Evolutionary conservation across 495 filamentous ascomycete species (phyloP).

Genomic region (Hypoxylon perforatum): DNA sequence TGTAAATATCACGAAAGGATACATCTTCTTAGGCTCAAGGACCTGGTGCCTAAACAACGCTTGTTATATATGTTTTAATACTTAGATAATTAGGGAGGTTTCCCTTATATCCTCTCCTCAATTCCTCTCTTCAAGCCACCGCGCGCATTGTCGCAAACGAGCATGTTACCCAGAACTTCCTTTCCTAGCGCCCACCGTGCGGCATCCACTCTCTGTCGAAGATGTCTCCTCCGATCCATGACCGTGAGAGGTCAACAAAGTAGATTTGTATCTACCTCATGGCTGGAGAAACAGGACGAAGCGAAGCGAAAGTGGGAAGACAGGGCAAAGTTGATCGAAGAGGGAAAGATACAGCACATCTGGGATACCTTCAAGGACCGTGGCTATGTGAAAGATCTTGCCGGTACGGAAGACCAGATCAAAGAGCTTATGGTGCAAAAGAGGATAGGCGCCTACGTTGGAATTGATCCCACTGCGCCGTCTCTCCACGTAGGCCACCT

Average conservation of each 20-base stretch:
- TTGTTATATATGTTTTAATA: constrained; percentile 6
- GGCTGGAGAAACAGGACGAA: constrained; percentile 62
- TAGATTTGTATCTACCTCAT: constrained; percentile 46
- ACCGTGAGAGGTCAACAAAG: constrained; percentile 18
- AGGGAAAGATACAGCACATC: constrained; percentile 71
- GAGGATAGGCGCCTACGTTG: constrained; percentile 83
- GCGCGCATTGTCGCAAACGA: constrained; percentile 3
- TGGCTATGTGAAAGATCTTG: constrained; percentile 80
- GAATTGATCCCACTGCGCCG: constrained; percentile 90
- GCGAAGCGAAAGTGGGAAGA: constrained; percentile 68
- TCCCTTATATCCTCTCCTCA: background rate
- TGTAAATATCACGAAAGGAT: background rate
- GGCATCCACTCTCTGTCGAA: constrained; percentile 37
- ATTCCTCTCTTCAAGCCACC: background rate
- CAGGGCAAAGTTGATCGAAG: constrained; percentile 66
- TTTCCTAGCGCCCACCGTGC: constrained; percentile 5
- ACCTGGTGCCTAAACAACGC: background rate
- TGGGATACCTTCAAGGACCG: constrained; percentile 80
- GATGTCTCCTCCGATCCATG: constrained; percentile 38
- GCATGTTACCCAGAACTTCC: constrained; percentile 24
- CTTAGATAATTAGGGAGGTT: background rate
- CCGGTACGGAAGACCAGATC: constrained; percentile 75
- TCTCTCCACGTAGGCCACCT: constrained; percentile 95
- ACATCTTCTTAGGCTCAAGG: background rate
- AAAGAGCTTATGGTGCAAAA: constrained; percentile 74